A percentile compares a stretch with the other conserved stretches of the same genome.
Conservation (phyloP, 2,329 filamentous ascomycete genomes). For the Xylariaceae sp. region DNA sequence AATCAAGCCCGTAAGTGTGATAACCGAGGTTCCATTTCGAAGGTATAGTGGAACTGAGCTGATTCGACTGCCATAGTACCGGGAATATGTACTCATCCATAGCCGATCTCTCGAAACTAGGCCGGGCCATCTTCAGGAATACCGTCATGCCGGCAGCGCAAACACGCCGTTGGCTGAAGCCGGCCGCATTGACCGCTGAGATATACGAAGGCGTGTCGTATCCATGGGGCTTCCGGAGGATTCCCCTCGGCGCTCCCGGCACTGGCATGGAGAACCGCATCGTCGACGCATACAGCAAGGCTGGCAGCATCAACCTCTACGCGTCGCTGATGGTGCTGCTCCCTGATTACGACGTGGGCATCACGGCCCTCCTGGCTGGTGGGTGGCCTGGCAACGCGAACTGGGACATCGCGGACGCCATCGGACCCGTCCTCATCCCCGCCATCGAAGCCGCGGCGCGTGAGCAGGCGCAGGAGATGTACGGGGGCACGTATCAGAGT, state of each 20-base stretch:
- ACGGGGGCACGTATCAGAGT: conserved; percentile 18
- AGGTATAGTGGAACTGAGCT: no score
- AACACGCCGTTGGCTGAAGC: conserved; percentile 43
- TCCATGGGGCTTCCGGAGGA: conserved; percentile 41
- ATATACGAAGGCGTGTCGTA: conserved; percentile 33
- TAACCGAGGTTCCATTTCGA: not conserved
- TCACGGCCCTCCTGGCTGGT: conserved; percentile 22
- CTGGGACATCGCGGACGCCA: conserved; percentile 24
- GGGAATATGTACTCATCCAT: conserved; percentile 42
- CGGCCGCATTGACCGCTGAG: conserved; percentile 32
- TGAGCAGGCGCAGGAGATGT: conserved; percentile 14
- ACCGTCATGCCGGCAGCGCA: conserved; percentile 28
- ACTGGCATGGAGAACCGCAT: conserved; percentile 15
- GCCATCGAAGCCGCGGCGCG: conserved; percentile 22
- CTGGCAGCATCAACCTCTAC: conserved; percentile 26
- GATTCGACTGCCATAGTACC: conserved; percentile 21
- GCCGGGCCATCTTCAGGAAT: conserved; percentile 37
- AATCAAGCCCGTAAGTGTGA: conserved; percentile 34
- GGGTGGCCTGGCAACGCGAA: conserved; percentile 25
- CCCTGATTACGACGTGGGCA: conserved; percentile 26
- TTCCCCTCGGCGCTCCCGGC: conserved; percentile 16
- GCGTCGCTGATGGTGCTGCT: conserved; percentile 22
- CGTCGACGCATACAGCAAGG: conserved; percentile 26
- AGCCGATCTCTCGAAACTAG: conserved; percentile 36
- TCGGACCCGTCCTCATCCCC: conserved; percentile 19